Evolutionary conservation across 2,329 filamentous ascomycete genomes (phyloP).

Genomic region (Leptographium lundbergii): DNA sequence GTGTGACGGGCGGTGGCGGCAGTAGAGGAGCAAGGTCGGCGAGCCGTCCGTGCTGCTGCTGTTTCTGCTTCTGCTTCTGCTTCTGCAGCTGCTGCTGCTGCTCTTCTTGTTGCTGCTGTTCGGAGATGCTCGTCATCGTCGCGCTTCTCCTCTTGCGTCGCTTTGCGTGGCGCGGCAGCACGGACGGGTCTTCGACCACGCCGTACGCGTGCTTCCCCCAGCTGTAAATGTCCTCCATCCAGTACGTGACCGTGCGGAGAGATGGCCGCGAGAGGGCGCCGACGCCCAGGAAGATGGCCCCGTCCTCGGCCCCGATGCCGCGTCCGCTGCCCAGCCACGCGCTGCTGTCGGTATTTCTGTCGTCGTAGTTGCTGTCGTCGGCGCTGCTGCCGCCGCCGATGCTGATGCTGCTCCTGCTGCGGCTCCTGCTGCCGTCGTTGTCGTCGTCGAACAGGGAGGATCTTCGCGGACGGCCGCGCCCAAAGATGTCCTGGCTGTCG

Average conservation of each 20-base stretch:
- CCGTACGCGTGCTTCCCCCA: constrained; percentile 81
- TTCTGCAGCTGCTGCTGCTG: neutral
- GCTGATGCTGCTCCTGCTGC: neutral
- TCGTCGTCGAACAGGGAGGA: neutral
- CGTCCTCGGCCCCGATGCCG: constrained; percentile 60
- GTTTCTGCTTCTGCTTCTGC: neutral
- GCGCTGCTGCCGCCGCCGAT: constrained; percentile 9
- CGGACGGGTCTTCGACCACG: constrained; percentile 63
- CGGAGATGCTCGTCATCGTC: constrained; percentile 6
- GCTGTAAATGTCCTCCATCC: constrained; percentile 79
- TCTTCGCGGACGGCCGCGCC: too few species aligned
- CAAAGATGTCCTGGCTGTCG: too few species aligned
- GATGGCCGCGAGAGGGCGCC: constrained; percentile 61
- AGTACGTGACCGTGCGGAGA: constrained; percentile 60
- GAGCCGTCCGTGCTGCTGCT: neutral
- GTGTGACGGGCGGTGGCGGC: constrained; percentile 14
- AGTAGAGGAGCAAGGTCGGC: constrained; percentile 2
- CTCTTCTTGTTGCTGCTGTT: constrained; percentile 4
- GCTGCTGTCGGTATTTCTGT: neutral
- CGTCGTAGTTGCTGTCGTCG: neutral
- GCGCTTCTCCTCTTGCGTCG: constrained; percentile 17
- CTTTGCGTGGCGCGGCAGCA: constrained; percentile 30
- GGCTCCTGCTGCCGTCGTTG: neutral
- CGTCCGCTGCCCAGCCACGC: constrained; percentile 65
- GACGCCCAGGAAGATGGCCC: constrained; percentile 73